Evolutionary conservation across 2,329 filamentous ascomycete genomes (phyloP).

Genomic region (Parastagonospora avenae): DNA sequence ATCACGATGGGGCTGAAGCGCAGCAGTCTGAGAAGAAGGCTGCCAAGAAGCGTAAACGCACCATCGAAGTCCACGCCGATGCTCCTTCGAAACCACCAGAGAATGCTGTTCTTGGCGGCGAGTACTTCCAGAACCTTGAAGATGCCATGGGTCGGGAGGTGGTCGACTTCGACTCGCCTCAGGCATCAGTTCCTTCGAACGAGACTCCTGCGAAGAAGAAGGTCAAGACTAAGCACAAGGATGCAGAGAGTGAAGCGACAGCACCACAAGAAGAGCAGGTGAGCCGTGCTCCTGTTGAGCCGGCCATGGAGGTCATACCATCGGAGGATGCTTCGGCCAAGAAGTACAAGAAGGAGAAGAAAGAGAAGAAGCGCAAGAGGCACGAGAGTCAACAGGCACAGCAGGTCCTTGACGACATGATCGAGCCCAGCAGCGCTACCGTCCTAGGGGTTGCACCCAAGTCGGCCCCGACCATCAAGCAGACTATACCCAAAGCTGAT

Average conservation of each 20-base stretch:
- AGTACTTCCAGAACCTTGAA: too few species aligned
- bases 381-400: neutral
- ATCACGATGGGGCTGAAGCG: neutral
- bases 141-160: too few species aligned
- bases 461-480: neutral
- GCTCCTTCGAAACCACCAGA: neutral
- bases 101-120: neutral
- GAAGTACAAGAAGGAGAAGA: neutral
- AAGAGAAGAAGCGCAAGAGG: neutral
- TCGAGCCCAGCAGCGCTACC: too few species aligned
- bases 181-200: neutral
- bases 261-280: neutral
- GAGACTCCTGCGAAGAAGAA: neutral
- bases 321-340: neutral
- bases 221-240: neutral
- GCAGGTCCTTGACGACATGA: neutral
- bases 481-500: neutral
- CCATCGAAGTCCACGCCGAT: conserved; percentile 3
- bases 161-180: too few species aligned
- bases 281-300: too few species aligned
- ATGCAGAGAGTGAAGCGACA: neutral
- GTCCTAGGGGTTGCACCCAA: too few species aligned
- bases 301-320: neutral
- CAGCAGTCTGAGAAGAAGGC: neutral
- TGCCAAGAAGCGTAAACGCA: conserved; percentile 26